A percentile compares a stretch with the other conserved stretches of the same genome.
Evolutionary conservation across 208 protist species (phyloP).

Genomic region (Trypanosoma congolense): DNA sequence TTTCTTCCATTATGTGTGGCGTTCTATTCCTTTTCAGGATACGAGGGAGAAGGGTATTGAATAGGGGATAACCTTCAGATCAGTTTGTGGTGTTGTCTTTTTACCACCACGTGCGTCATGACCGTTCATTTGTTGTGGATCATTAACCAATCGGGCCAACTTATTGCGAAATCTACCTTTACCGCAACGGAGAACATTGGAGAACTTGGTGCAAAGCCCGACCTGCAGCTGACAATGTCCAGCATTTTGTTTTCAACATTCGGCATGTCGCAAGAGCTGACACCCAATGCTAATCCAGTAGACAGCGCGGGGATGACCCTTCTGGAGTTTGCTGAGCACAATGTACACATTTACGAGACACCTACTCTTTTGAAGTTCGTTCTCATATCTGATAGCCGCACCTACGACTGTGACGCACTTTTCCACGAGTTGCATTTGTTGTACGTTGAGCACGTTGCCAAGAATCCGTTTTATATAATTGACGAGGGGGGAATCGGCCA

Average conservation of each 20-base stretch:
- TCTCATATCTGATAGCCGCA: conserved; percentile 64
- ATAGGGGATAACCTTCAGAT: too few species aligned
- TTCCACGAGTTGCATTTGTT: conserved; percentile 65
- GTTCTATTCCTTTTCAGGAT: too few species aligned
- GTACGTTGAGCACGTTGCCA: conserved; percentile 76
- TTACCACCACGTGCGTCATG: conserved; percentile 37
- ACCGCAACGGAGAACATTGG: conserved; percentile 61
- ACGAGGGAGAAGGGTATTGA: too few species aligned
- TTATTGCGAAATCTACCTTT: conserved; percentile 76
- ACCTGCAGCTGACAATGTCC: conserved; percentile 76
- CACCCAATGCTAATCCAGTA: conserved; percentile 71
- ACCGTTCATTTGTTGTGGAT: conserved; percentile 82
- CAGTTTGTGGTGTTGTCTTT: too few species aligned
- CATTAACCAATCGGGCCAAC: conserved; percentile 81
- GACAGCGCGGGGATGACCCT: conserved; percentile 77
- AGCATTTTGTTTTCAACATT: conserved; percentile 82
- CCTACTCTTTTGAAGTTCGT: conserved; percentile 76
- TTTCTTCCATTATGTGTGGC: too few species aligned
- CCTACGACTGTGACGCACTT: conserved; percentile 40
- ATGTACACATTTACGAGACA: conserved; percentile 84
- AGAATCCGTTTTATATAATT: conserved; percentile 83
- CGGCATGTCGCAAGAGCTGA: conserved; percentile 84
- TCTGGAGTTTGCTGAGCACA: conserved; percentile 80
- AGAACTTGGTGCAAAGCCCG: conserved; percentile 73
- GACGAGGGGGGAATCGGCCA: conserved; percentile 82